Conservation (phyloP, 257 asterid species). For the Haberlea rhodopensis region DNA sequence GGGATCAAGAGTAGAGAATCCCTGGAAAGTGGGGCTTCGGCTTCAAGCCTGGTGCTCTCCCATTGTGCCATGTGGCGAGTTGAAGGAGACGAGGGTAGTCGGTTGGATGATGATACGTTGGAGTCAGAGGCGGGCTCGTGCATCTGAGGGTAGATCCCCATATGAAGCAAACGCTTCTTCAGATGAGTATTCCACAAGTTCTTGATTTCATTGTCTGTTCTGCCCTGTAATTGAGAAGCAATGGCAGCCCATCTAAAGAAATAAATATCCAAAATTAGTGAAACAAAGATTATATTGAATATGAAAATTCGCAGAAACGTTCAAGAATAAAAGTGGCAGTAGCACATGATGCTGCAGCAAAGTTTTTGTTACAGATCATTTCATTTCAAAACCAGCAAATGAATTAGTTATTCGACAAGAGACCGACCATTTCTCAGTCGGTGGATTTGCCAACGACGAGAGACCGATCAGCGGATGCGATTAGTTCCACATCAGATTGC, state of each 20-base stretch:
- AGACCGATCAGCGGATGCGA: too few relatives aligned
- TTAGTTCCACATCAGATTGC: too few relatives aligned
- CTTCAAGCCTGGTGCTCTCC: slow-evolving; percentile 95
- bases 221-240: slow-evolving; percentile 83
- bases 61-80: slow-evolving; percentile 99
- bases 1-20: slow-evolving; percentile 50
- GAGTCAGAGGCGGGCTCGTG: slow-evolving; percentile 52
- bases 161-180: slow-evolving; percentile 61
- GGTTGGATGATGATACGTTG: slow-evolving; percentile 23
- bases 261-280: background rate
- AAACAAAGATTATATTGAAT: too few relatives aligned
- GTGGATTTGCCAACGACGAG: too few relatives aligned
- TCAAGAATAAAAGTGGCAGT: too few relatives aligned
- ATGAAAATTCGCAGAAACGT: background rate
- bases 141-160: slow-evolving; percentile 86
- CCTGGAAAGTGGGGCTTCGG: slow-evolving; percentile 81
- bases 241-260: slow-evolving; percentile 88
- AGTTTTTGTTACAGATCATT: too few relatives aligned
- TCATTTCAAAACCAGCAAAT: too few relatives aligned
- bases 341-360: too few relatives aligned
- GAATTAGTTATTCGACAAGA: too few relatives aligned
- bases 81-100: slow-evolving; percentile 52
- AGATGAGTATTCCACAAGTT: slow-evolving; percentile 96
- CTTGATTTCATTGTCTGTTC: slow-evolving; percentile 95
- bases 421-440: too few relatives aligned